Base-by-base conservation (phyloP, 2,329 filamentous ascomycete species). In the Calonectria crousiana region DNA sequence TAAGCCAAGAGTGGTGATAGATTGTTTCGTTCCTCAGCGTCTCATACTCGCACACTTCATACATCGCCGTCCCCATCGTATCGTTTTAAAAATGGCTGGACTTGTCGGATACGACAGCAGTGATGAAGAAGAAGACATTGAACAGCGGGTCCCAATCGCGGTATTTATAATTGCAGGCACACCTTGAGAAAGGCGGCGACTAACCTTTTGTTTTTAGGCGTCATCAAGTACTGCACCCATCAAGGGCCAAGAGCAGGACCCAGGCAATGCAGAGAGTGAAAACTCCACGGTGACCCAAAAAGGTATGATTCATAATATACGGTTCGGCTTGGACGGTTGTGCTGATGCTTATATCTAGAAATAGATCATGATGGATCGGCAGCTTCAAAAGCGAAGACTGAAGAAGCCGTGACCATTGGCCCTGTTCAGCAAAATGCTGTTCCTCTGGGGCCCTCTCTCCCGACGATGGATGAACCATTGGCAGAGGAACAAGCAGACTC, bases 101-200 rank as follows among this genome's bases (percentile, higher is more conserved):
- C 84, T 90, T 16, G 89, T 90, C 10, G 84, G 79, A 41, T 90
- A 90, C 75, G 88, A 84, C 18, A 90, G 89, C 77, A 90, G 88
- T 70, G 88, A 89, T 53, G 89, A 89, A 2, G 88, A 89, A 8
- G 85, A 79, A 13, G 64, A 71, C 10, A 28, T 62, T 16, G 67
- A 79, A 32, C 26, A 78, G 49, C 23, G 58, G 13, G 38, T 20
- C 14, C 30, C 41, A 2, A 53, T 65, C 16, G 52, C 71, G 74
- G 79, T 79, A 77, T 51, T 41, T 51, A 69, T 53, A 8, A 62
- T 13, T 36, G 47, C 47, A 41, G 32, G 26, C 9, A 18, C 51
- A 67, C 38, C 69, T 34, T 60, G 51, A 67, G 51, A 34, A 44
- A 23, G 23, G 26, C 16, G 13, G 4, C 8, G 41, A 58, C 26